Evolutionary conservation across 352 stramenopile genomes (phyloP).

Genomic region (Globisporangium mamillatum): DNA sequence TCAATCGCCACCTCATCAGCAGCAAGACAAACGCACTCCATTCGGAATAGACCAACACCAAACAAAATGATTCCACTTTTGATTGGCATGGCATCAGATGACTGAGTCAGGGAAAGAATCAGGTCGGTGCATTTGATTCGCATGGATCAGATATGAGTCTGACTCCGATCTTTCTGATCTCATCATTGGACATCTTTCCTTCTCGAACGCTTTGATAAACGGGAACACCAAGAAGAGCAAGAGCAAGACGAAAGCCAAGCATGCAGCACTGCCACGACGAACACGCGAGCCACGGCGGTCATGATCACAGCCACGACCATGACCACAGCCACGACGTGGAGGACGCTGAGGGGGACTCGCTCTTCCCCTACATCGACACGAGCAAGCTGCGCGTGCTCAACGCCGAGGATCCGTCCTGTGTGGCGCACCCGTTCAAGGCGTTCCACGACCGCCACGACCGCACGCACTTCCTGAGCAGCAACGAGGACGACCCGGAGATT

Average conservation of each 20-base stretch:
- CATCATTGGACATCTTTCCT: neutral
- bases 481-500: constrained; percentile 83
- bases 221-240: constrained; percentile 3
- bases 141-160: neutral
- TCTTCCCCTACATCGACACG: constrained; percentile 84
- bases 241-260: neutral
- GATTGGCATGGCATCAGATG: constrained; percentile 15
- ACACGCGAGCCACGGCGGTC: constrained; percentile 40
- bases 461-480: constrained; percentile 64
- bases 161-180: neutral
- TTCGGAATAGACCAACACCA: neutral
- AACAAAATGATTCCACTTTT: constrained; percentile 7
- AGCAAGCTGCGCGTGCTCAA: constrained; percentile 85
- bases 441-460: constrained; percentile 70
- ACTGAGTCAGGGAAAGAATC: neutral
- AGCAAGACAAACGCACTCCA: constrained; percentile 19
- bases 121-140: neutral
- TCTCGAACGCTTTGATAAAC: neutral
- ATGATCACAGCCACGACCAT: constrained; percentile 55
- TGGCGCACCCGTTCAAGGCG: constrained; percentile 78
- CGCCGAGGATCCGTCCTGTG: constrained; percentile 53
- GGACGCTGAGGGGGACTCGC: constrained; percentile 70
- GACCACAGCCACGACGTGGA: constrained; percentile 66
- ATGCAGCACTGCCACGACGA: constrained; percentile 73
- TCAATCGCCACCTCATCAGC: neutral